Evolutionary conservation across 108 stramenopile species (phyloP).

Genomic region (Seminavis robusta): DNA sequence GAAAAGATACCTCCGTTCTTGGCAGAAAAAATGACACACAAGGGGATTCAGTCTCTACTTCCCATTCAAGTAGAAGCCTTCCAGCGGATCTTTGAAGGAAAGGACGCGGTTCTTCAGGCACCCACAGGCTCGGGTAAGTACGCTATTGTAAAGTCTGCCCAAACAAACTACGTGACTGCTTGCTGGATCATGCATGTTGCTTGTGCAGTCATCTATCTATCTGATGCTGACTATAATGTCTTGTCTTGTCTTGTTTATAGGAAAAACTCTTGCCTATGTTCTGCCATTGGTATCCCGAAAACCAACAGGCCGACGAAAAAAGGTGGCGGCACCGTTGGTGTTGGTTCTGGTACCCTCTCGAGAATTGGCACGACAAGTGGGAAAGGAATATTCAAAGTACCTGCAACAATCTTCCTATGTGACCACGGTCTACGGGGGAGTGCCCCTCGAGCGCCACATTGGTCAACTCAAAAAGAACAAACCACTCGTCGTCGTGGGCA

Average conservation of each 20-base stretch:
- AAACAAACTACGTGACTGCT: too few species aligned
- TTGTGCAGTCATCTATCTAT: too few species aligned
- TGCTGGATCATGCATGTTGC: too few species aligned
- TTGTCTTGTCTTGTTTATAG: too few species aligned
- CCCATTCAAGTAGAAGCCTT: slow-evolving; percentile 45
- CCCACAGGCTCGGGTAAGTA: slow-evolving; percentile 53
- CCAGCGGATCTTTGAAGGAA: slow-evolving; percentile 27
- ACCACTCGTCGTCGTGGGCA: slow-evolving; percentile 45
- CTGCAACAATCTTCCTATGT: slow-evolving; percentile 33
- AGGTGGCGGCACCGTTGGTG: slow-evolving; percentile 37
- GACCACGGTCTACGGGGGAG: slow-evolving; percentile 47
- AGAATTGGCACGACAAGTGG: slow-evolving; percentile 42
- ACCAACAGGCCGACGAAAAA: slow-evolving; percentile 10
- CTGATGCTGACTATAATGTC: too few species aligned
- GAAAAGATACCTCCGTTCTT: slow-evolving; percentile 1
- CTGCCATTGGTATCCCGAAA: slow-evolving; percentile 34
- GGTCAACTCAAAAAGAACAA: slow-evolving; percentile 49
- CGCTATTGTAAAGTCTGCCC: too few species aligned
- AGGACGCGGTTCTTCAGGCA: slow-evolving; percentile 41
- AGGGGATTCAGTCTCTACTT: slow-evolving; percentile 13
- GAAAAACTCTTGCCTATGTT: slow-evolving; percentile 40
- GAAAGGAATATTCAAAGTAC: slow-evolving; percentile 34
- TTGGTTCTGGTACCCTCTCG: slow-evolving; percentile 43
- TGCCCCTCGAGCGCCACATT: too few species aligned
- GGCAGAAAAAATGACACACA: slow-evolving; percentile 3